Conservation (phyloP, 1,139 yeast genomes). For the Barnettozyma hawaiiensis region DNA sequence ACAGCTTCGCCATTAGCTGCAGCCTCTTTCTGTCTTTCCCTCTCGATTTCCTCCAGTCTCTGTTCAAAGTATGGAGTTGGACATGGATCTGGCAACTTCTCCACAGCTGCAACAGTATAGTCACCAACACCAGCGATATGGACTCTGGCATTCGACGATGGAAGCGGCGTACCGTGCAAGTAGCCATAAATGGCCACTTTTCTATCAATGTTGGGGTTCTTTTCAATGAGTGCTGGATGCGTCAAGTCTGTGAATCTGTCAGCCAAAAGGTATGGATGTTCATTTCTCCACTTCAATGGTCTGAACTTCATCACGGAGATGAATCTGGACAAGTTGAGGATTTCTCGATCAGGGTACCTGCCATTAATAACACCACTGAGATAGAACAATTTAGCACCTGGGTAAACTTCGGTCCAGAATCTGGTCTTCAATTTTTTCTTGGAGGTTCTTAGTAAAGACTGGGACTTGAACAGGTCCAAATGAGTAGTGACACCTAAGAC, state of each 20-base stretch:
- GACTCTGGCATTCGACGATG: constrained; percentile 64
- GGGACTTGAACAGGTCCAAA: constrained; percentile 87
- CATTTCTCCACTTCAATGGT: constrained; percentile 98
- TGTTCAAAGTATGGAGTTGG: constrained; percentile 95
- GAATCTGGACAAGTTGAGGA: constrained; percentile 83
- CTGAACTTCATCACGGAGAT: constrained; percentile 97
- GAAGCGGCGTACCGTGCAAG: constrained; percentile 87
- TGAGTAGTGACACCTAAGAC: constrained; percentile 95
- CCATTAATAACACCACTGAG: constrained; percentile 96
- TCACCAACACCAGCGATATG: constrained; percentile 98
- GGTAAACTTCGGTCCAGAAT: constrained; percentile 98
- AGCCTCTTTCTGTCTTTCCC: constrained; percentile 61
- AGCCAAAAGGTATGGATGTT: constrained; percentile 89
- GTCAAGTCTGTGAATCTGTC: constrained; percentile 95
- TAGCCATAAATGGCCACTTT: constrained; percentile 91
- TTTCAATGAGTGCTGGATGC: constrained; percentile 77
- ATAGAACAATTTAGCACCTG: constrained; percentile 94
- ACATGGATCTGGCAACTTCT: constrained; percentile 95
- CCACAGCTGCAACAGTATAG: constrained; percentile 65
- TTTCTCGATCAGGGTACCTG: constrained; percentile 95
- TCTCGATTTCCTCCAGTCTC: constrained; percentile 69
- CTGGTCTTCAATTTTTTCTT: constrained; percentile 90
- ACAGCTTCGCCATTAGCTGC: constrained; percentile 50
- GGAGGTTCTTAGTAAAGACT: constrained; percentile 82
- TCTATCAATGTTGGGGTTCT: constrained; percentile 79